Evolutionary conservation across 768 basidiomycete species (phyloP), one percentile per base, ranked within the genome.

Genomic region (Kwoniella mangroviensis): DNA sequence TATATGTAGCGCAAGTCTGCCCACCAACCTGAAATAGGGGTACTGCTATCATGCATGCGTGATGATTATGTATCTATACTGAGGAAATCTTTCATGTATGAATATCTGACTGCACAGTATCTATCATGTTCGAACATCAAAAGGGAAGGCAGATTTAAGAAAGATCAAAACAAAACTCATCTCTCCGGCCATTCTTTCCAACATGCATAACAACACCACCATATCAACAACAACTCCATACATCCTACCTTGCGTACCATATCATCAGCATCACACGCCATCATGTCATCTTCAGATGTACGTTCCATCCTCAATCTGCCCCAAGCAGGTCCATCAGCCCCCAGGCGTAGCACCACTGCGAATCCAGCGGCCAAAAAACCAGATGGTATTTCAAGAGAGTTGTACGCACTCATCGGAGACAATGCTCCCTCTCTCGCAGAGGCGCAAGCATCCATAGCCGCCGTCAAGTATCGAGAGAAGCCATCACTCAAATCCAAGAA

Each of bases 361-460:
- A 1, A 87, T n/a, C 34, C 34, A 34, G 41, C 67, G 12, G 54
- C 61, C 22, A 80, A 80, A 41, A 76, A 78, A 24, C 78, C 79
- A 3, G 92, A 94, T 21, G 95, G 96, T 21, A 94, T 98, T 70
- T 91, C 94, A 0, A 87, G 94, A 74, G 95, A 98, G 83, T 87
- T 99, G 2, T 98, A 92, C 84, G 90, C 92, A 1, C 88, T 99
- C 69, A 98, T 99, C 73, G 96, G 96, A n/a, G 90, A 93, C 69
- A 91, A 92, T 58, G 91, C 91, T 12, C 94, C 96, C 0, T 89
- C 91, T 2, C 87, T 98, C 59, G 90, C 90, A 0, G 67, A 78
- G 45, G 76, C 77, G 17, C 78, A 77, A 53, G 69, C 72, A 12
- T 68, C 71, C 7, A 24, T 71, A 15, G 70, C 71, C 4, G 67